A percentile compares a stretch with the other conserved stretches of the same genome.
Conservation (phyloP, 345 rosid species). For the Eucalyptus leucophloia region DNA sequence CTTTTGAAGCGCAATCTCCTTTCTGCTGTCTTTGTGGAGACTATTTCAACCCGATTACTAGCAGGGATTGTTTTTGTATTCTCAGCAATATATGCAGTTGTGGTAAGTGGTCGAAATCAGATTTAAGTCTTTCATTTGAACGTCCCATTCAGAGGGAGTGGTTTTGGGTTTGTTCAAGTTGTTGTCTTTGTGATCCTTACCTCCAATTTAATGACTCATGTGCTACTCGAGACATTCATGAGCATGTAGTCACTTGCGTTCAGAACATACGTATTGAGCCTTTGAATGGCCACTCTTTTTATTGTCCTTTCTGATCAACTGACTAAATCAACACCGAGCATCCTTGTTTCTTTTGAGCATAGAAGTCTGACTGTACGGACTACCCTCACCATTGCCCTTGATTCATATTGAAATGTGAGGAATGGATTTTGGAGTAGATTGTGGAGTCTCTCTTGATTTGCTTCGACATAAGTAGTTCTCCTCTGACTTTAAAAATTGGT, state of each 20-base stretch:
- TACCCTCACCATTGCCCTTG: background rate
- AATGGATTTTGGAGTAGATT: background rate
- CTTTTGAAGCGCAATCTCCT: conserved; percentile 83
- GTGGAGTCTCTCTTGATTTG: background rate
- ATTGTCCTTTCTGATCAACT: background rate
- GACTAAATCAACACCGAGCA: background rate
- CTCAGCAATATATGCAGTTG: conserved; percentile 72
- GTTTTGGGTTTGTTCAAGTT: background rate
- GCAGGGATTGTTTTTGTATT: conserved; percentile 61
- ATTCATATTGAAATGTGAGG: background rate
- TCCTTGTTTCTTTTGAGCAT: background rate
- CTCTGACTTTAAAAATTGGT: background rate
- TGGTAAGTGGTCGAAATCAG: conserved; percentile 20
- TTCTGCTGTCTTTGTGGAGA: conserved; percentile 85
- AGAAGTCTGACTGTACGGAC: background rate
- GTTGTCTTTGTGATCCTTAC: background rate
- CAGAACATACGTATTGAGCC: background rate
- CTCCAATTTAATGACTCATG: background rate
- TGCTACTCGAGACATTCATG: background rate
- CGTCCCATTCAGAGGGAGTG: background rate
- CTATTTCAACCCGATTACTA: conserved; percentile 67
- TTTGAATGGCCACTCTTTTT: background rate
- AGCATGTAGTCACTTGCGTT: background rate
- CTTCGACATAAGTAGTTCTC: background rate
- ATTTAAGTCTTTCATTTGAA: background rate